Evolutionary conservation across 176 grass and related monocot genomes (phyloP), one percentile per base, ranked within the genome.

Genomic region (Bolboschoenus planiculmis): DNA sequence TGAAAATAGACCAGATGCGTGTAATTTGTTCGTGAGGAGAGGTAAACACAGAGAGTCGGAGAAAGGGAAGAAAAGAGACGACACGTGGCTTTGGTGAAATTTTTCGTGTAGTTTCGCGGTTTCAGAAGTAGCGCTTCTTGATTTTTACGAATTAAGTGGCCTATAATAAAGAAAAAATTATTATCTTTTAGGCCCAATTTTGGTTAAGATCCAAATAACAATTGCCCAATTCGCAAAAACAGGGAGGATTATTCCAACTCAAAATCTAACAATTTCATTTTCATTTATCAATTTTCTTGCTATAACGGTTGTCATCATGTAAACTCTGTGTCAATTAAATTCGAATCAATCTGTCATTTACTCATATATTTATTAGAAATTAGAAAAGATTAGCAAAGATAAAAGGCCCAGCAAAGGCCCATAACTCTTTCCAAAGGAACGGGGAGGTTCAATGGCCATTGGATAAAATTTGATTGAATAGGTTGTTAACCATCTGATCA

Each of bases 81-180:
- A 78, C 84, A 85, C 84, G 84, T 85, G 84, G 57, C 7, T 24
- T 55, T 30, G 39, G 74, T 85, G 74, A 14, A 24, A n/a, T 36
- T 39, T 46, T 79, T 21, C 20, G 84, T 66, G 74, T 79, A 20
- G 77, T 79, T 68, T 70, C 3, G 0, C 18, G 84, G 84, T 62
- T 78, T 60, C 35, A 33, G 21, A 62, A 74, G 47, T 5, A 71
- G 46, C 6, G 29, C 40, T 80, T 60, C 10, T 9, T 27, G 30
- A 27, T 58, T 80, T 79, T 46, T 24, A 39, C 4, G 7, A 58
- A 35, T 66, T 66, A 66, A 18, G n/a, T 37, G 65, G 65, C 36
- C 36, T 10, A 4, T 14, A 16, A 2, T 21, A 18, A 65, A 65
- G 61, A 0, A 56, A 40, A 40, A 40, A 1, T 40, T 40, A 6